These are phyloP conservation scores for Gnomoniopsis sp. DNA, from an alignment of 2,329 filamentous ascomycete species.

Conservation along the genomic window DNA sequence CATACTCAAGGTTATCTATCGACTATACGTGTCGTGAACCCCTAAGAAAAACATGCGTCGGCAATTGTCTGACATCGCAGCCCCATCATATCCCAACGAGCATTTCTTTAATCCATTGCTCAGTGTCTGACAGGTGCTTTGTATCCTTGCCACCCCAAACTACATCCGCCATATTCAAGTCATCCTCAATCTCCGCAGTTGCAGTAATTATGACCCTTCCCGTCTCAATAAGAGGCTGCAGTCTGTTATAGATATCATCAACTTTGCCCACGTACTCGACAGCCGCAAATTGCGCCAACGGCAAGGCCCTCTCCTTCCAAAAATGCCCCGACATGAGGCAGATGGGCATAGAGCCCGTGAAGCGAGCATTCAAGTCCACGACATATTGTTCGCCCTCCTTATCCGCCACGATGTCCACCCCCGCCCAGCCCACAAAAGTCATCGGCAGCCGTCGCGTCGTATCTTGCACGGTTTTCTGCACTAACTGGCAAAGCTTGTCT, in stretches of 20 bases:
- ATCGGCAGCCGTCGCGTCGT: conserved; percentile 19
- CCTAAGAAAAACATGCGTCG: background rate
- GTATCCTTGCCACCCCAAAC: conserved; percentile 21
- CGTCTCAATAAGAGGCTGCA: conserved; percentile 13
- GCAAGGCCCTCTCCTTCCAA: conserved; percentile 19
- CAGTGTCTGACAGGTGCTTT: conserved; percentile 15
- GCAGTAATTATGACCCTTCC: conserved; percentile 22
- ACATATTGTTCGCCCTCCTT: conserved; percentile 20
- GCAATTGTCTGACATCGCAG: background rate
- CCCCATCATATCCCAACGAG: conserved; percentile 2
- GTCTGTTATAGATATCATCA: conserved; percentile 20
- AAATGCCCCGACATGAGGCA: conserved; percentile 24
- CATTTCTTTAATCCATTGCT: conserved; percentile 12
- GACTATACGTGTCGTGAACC: background rate
- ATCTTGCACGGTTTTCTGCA: conserved; percentile 21
- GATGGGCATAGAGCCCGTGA: conserved; percentile 25
- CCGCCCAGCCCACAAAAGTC: conserved; percentile 23
- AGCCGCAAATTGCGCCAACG: conserved; percentile 22
- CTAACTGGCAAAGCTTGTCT: conserved; percentile 12
- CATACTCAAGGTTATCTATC: background rate
- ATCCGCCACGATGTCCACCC: conserved; percentile 23
- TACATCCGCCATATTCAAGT: conserved; percentile 22
- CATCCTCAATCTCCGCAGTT: conserved; percentile 19
- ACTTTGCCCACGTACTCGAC: conserved; percentile 19
- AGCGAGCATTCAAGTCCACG: conserved; percentile 24